Evolutionary conservation across 129 eudicot genomes (phyloP), one percentile per base, ranked within the genome.

Genomic region (Artemisia argyi): DNA sequence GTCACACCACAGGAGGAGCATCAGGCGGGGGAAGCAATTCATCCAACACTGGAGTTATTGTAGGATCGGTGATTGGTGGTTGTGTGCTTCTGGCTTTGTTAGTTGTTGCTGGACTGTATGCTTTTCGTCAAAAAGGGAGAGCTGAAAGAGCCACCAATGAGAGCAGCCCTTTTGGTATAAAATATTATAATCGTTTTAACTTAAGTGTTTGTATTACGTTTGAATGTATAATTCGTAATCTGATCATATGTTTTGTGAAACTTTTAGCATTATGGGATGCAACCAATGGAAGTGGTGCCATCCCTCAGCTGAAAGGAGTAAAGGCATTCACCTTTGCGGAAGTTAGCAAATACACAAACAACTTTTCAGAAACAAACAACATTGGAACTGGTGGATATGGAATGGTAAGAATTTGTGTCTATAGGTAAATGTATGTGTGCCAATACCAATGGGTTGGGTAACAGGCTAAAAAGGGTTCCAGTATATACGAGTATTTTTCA

Each of bases 331-430:
- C 95, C 3, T 88, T 77, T 80, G 88, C 82, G 54, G 97, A 88
- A 35, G 77, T 91, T 64, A 85, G 73, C 74, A 88, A 71, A 71
- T 81, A 59, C 79, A 88, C 97, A 6, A 80, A 88, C 67, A 85
- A 83, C 65, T 91, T 91, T 71, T 72, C 89, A 7, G 85, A 81
- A 19, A 22, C n/a, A 7, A 83, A 84, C 69, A 83, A 78, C 68
- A 80, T 88, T 49, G 97, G 97, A 73, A 28, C 78, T 2, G 97
- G 97, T 61, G 97, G 97, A 58, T 91, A 91, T 80, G 97, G 96
- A 57, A 84, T 79, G 92, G 92, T 89, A 63, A 63, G 83, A 20
- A 3, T 18, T 26, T 39, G 18, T 5, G 2, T 35, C 26, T 15
- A 1, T 46, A 28, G 28, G 32, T 72, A 5, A 17, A 71, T 22